A percentile compares a stretch with the other conserved stretches of the same genome.
Conservation (phyloP, 2,329 filamentous ascomycete genomes). For the Alternaria sp. region DNA sequence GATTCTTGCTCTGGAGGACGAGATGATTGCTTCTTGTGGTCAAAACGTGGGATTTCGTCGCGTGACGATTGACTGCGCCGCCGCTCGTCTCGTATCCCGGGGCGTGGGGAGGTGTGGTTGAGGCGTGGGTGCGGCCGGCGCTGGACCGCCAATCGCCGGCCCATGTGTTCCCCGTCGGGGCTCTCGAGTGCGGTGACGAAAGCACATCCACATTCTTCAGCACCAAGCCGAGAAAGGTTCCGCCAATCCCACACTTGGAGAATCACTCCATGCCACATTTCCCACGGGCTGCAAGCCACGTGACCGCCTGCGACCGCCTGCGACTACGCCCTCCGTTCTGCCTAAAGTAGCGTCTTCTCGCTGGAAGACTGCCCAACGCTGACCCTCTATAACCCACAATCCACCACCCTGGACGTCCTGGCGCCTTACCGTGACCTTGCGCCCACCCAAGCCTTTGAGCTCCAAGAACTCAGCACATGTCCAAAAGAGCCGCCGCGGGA, state of each 20-base stretch:
- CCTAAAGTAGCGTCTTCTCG: constrained; percentile 13
- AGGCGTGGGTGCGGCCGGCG: constrained; percentile 1
- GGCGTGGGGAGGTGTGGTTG: background rate
- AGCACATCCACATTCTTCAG: constrained; percentile 12
- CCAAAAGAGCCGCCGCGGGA: constrained; percentile 25
- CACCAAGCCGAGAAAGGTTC: constrained; percentile 10
- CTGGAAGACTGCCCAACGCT: constrained; percentile 1
- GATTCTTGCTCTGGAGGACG: background rate
- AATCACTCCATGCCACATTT: constrained; percentile 11
- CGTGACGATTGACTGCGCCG: background rate
- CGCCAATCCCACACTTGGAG: constrained; percentile 22
- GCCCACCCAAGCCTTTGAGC: constrained; percentile 42
- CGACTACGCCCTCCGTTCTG: constrained; percentile 17
- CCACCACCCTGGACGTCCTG: constrained; percentile 41
- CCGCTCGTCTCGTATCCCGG: background rate
- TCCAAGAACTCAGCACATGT: constrained; percentile 36
- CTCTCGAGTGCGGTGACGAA: constrained; percentile 14
- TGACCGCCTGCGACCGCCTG: constrained; percentile 20
- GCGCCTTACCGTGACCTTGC: constrained; percentile 29
- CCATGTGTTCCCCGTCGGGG: constrained; percentile 12
- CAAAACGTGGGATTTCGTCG: background rate
- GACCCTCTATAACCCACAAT: constrained; percentile 10
- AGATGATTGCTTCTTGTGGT: background rate
- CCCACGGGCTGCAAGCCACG: constrained; percentile 21
- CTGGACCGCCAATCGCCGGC: constrained; percentile 17